Evolutionary conservation across 2,329 filamentous ascomycete genomes (phyloP), one percentile per base, ranked within the genome.

Genomic region (Davidsoniella virescens): DNA sequence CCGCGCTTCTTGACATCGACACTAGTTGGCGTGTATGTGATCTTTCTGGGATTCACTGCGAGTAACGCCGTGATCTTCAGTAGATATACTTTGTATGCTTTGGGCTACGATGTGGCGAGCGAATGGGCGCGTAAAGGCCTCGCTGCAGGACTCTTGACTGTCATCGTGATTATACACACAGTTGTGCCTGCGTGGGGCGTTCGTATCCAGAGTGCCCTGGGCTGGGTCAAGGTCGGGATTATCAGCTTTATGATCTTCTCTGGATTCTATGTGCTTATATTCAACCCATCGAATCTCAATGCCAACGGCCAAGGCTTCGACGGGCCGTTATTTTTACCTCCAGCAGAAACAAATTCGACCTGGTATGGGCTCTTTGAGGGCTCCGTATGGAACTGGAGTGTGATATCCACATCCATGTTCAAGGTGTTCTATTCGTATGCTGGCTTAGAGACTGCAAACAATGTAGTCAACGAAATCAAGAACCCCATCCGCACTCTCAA

Each of bases 31-130:
- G 70, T 78, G 1, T 74, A 83, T 50, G 77, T 75, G 0, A 70
- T 84, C 0, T 59, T 83, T 0, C 63, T 84, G 0, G 77, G 78
- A 0, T 83, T 84, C 51, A 82, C 80, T 0, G 78, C 78, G 0
- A 80, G 76, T 57, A 84, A 84, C 58, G 82, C 79, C 59, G 75
- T 85, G 48, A 71, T 84, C 0, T 83, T 82, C 55, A 77, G 76
- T 48, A 75, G 80, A 55, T 83, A 84, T 54, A 67, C 72, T 0
- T 63, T 81, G 0, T 82, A 80, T 55, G 77, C 76, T 0, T 63
- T 76, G 12, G 70, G 70, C 2, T 56, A 70, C 4, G 49, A 40
- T 4, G 62, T 74, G 36, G 67, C 72, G 0, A 70, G 67, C 1
- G 49, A 54, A 26, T 51, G 67, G 10, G 61, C 70, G 23, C 67